Percentiles rank a stretch among this genome's conserved stretches.
phyloP scores from a whole-genome alignment of 805 yeast species.

The Pichia manshurica region DNA sequence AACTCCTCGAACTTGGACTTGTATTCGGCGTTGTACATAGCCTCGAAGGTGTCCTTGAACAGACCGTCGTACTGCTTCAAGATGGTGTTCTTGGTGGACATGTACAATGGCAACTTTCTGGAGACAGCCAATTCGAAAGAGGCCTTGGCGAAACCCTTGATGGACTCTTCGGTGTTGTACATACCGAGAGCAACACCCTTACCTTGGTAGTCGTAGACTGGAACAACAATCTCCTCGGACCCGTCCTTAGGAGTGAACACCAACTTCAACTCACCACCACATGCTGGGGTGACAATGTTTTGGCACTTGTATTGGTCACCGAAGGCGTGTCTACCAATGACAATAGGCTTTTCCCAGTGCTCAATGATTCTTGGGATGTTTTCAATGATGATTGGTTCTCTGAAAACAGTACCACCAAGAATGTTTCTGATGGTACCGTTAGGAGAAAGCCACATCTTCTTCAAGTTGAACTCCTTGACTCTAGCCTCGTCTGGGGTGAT shows the following conservation, averaged over 20 bases:
- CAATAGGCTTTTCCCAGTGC: constrained; percentile 91
- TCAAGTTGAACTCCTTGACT: constrained; percentile 82
- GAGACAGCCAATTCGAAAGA: constrained; percentile 83
- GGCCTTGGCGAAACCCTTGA: constrained; percentile 84
- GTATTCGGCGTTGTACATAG: constrained; percentile 65
- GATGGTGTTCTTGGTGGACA: constrained; percentile 92
- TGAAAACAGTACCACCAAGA: constrained; percentile 92
- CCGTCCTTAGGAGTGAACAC: constrained; percentile 71
- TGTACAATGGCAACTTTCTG: constrained; percentile 71
- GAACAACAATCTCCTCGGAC: constrained; percentile 44
- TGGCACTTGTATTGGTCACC: constrained; percentile 97
- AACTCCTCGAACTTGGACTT: constrained; percentile 62
- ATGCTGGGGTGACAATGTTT: constrained; percentile 67
- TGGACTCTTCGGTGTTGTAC: constrained; percentile 95
- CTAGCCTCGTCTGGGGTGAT: constrained; percentile 98
- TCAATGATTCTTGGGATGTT: constrained; percentile 87
- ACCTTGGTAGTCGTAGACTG: constrained; percentile 62
- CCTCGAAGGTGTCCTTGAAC: constrained; percentile 90
- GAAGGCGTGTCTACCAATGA: constrained; percentile 95
- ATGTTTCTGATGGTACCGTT: constrained; percentile 96
- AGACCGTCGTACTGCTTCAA: constrained; percentile 91
- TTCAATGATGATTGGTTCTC: constrained; percentile 87
- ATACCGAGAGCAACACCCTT: constrained; percentile 84
- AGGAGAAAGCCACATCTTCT: constrained; percentile 97
- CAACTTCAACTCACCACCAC: constrained; percentile 73